phyloP scores from a whole-genome alignment of 306 rosid genomes.

The Dryas octopetala region DNA sequence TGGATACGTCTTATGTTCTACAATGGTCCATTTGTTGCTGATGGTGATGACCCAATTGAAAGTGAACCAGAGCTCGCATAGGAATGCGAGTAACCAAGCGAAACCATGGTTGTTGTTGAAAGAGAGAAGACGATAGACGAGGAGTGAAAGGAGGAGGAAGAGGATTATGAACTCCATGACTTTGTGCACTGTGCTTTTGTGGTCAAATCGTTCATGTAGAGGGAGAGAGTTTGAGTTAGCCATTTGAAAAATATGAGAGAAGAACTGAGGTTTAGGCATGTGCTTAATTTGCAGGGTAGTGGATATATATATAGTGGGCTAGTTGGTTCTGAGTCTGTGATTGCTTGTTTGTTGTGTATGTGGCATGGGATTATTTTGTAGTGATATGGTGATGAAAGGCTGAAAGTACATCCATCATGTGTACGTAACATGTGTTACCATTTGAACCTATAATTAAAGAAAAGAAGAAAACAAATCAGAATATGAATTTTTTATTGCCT shows the following conservation, averaged over 20 bases:
- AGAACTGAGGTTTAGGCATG: not conserved
- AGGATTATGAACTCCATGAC: conserved; percentile 17
- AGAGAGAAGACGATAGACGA: conserved; percentile 24
- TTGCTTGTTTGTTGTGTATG: not conserved
- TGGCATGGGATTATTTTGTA: conserved; percentile 6
- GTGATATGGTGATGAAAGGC: conserved; percentile 6
- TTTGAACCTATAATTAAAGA: no score
- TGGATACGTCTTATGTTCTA: conserved; percentile 19
- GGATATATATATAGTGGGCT: no score
- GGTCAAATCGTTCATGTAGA: conserved; percentile 8
- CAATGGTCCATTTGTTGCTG: conserved; percentile 29
- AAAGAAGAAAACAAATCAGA: no score
- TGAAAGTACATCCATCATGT: no score
- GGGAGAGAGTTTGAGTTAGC: conserved; percentile 7
- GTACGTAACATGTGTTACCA: no score
- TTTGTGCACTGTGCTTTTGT: conserved; percentile 6
- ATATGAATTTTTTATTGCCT: no score
- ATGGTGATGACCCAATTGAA: conserved; percentile 11
- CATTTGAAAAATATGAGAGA: not conserved
- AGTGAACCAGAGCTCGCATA: conserved; percentile 34
- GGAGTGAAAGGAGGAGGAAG: conserved; percentile 29
- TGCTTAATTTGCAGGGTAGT: not conserved
- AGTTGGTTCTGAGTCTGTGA: not conserved
- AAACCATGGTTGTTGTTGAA: conserved; percentile 11
- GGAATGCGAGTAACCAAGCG: conserved; percentile 25